Percentiles rank a stretch among this genome's conserved stretches.
phyloP scores from a whole-genome alignment of 2,329 filamentous ascomycete species.

The Aspergillus jensenii region DNA sequence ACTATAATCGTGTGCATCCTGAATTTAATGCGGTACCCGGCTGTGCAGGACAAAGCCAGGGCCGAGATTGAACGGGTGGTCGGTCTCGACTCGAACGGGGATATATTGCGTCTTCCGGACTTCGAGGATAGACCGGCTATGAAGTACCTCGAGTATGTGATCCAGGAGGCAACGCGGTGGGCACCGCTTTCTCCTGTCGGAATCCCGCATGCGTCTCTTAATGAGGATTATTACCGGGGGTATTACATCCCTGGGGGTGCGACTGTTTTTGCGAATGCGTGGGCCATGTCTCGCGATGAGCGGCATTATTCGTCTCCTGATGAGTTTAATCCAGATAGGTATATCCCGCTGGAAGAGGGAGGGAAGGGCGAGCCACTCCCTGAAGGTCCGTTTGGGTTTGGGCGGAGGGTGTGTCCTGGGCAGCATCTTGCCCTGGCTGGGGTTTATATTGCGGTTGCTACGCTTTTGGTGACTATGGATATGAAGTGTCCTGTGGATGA shows the following conservation, averaged over 20 bases:
- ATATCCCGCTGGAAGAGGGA: not conserved
- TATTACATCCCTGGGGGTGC: conserved; percentile 35
- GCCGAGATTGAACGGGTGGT: not conserved
- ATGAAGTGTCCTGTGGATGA: conserved; percentile 7
- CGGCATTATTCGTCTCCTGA: conserved; percentile 1
- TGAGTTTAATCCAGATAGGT: conserved; percentile 8
- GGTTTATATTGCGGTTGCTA: conserved; percentile 31
- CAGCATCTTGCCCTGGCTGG: conserved; percentile 40
- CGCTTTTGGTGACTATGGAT: conserved; percentile 1
- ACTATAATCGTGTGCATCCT: conserved; percentile 7
- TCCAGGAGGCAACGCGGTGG: conserved; percentile 39
- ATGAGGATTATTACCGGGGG: conserved; percentile 24
- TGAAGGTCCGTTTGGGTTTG: conserved; percentile 10
- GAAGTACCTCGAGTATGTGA: conserved; percentile 34
- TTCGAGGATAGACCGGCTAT: conserved; percentile 37
- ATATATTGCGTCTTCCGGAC: conserved; percentile 28
- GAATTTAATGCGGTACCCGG: conserved; percentile 1
- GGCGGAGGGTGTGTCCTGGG: conserved; percentile 36
- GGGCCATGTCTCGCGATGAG: conserved; percentile 37
- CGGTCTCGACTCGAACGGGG: conserved; percentile 38
- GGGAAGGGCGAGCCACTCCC: conserved; percentile 1
- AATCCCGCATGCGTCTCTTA: conserved; percentile 27
- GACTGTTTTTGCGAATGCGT: conserved; percentile 35
- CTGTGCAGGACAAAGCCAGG: not conserved
- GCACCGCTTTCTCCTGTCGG: conserved; percentile 31